phyloP scores from a whole-genome alignment of 345 rosid genomes.

The Noccaea bulbosa region DNA sequence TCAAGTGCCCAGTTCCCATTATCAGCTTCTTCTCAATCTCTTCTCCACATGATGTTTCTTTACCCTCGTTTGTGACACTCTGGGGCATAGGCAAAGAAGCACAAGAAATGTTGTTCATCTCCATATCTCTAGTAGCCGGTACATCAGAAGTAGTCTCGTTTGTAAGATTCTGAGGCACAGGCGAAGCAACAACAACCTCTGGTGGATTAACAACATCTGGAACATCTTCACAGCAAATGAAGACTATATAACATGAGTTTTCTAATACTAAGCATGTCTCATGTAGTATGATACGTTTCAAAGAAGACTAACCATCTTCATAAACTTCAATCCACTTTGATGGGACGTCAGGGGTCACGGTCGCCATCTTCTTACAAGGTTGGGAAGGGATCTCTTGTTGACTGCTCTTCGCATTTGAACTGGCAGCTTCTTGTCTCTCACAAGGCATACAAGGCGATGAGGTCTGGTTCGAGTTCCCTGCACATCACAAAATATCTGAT shows the following conservation, averaged over 20 bases:
- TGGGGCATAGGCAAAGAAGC: constrained; percentile 13
- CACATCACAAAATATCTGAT: constrained; percentile 5
- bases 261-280: too few relatives aligned
- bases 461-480: constrained; percentile 20
- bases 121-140: too few relatives aligned
- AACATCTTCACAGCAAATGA: constrained; percentile 30
- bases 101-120: too few relatives aligned
- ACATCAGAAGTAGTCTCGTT: not conserved
- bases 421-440: constrained; percentile 33
- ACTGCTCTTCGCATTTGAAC: constrained; percentile 22
- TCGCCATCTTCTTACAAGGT: constrained; percentile 13
- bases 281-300: not conserved
- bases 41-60: constrained; percentile 12
- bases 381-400: constrained; percentile 21
- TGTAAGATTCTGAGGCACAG: constrained; percentile 12
- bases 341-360: constrained; percentile 37
- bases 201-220: not conserved
- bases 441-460: constrained; percentile 9
- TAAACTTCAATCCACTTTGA: constrained; percentile 32
- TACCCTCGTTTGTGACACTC: not conserved
- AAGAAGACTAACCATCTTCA: constrained; percentile 38
- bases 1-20: constrained; percentile 34
- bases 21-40: constrained; percentile 21
- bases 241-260: constrained; percentile 21
- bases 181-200: constrained; percentile 18